Evolutionary conservation across 768 basidiomycete genomes (phyloP).

Genomic region (Collybia nuda): DNA sequence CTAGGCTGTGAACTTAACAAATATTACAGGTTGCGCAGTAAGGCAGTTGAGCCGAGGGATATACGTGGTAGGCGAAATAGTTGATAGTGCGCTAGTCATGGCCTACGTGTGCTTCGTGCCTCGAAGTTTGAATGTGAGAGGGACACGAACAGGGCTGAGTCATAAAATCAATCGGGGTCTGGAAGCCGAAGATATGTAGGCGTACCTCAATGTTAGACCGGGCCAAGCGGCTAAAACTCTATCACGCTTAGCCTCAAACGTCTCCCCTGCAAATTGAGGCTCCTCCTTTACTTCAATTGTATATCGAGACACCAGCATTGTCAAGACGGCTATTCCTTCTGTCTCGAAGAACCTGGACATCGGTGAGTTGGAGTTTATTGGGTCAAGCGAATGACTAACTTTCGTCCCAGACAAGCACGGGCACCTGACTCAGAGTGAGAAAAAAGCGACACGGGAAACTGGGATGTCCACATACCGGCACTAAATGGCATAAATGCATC

Average conservation of each 20-base stretch:
- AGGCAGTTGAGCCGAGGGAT: too few species aligned
- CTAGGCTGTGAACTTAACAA: too few species aligned
- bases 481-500: constrained; percentile 59
- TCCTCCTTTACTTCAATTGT: constrained; percentile 51
- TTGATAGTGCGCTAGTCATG: too few species aligned
- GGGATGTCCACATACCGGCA: constrained; percentile 27
- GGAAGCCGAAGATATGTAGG: neutral
- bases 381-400: constrained; percentile 22
- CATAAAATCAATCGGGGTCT: constrained; percentile 20
- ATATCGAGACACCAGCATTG: constrained; percentile 45
- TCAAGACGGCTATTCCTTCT: constrained; percentile 48
- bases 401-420: constrained; percentile 44
- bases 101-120: too few species aligned
- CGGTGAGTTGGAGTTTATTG: neutral
- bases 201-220: constrained; percentile 41
- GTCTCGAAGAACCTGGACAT: constrained; percentile 47
- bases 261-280: constrained; percentile 43
- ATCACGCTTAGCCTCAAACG: constrained; percentile 42
- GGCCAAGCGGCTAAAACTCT: constrained; percentile 35
- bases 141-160: constrained; percentile 27
- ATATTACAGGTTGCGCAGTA: too few species aligned
- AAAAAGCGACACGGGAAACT: neutral
- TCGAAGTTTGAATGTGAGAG: constrained; percentile 28
- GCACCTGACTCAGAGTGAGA: constrained; percentile 23
- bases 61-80: too few species aligned